phyloP scores from a whole-genome alignment of 1,284 basidiomycete genomes.

The Prillingera fragicola region DNA sequence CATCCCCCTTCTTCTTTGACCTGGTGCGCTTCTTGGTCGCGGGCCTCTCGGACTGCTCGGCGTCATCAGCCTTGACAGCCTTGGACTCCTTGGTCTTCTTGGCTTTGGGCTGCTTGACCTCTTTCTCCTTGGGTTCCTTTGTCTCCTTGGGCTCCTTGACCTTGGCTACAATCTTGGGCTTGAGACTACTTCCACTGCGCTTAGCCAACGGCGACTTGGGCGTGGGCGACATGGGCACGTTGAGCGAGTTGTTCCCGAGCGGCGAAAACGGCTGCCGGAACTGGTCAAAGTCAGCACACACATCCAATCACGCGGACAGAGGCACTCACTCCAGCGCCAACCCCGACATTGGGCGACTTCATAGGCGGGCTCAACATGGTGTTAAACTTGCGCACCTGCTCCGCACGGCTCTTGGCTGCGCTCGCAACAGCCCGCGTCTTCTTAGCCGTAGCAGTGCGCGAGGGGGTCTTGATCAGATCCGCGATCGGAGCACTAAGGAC shows the following conservation, averaged over 20 bases:
- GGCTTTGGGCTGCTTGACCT: neutral
- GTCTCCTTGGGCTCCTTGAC: slow-evolving; percentile 4
- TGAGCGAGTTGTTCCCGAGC: slow-evolving; percentile 29
- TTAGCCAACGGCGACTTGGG: slow-evolving; percentile 8
- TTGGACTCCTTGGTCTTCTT: slow-evolving; percentile 11
- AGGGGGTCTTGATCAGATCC: slow-evolving; percentile 47
- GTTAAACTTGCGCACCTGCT: slow-evolving; percentile 26
- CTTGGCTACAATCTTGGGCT: neutral
- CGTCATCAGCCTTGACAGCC: slow-evolving; percentile 2
- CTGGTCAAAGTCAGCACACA: slow-evolving; percentile 1
- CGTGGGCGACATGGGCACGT: slow-evolving; percentile 15
- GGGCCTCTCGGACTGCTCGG: slow-evolving; percentile 8
- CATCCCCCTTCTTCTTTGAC: slow-evolving; percentile 17
- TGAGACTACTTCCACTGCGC: neutral
- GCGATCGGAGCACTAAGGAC: slow-evolving; percentile 35
- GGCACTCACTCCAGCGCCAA: too few species aligned
- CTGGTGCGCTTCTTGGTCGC: slow-evolving; percentile 12
- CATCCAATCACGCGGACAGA: neutral
- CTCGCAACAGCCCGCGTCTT: slow-evolving; percentile 43
- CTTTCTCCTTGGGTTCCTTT: slow-evolving; percentile 1
- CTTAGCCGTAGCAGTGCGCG: slow-evolving; percentile 42
- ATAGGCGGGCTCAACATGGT: slow-evolving; percentile 27
- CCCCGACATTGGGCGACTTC: slow-evolving; percentile 21
- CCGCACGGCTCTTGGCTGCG: slow-evolving; percentile 23
- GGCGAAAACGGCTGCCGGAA: slow-evolving; percentile 34